These are phyloP conservation scores for Aspergillus sparsus DNA, from an alignment of 495 filamentous ascomycete species.

Conservation along the genomic window DNA sequence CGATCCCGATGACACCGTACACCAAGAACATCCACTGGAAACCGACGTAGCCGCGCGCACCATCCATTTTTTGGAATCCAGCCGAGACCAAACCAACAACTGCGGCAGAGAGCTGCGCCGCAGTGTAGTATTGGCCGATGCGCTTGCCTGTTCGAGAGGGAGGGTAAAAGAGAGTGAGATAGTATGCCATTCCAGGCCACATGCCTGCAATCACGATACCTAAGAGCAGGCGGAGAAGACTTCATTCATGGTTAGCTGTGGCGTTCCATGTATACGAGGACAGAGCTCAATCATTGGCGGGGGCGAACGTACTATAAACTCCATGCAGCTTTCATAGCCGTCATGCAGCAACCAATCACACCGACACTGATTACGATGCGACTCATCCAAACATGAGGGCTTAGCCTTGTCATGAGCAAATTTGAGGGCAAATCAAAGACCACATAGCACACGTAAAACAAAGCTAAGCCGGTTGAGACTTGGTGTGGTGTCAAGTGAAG, in stretches of 20 bases:
- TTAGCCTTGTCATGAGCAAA: slow-evolving; percentile 80
- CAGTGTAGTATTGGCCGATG: slow-evolving; percentile 88
- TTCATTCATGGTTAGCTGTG: slow-evolving; percentile 29
- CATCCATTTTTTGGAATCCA: slow-evolving; percentile 90
- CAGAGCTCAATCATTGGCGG: not conserved
- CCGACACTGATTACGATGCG: slow-evolving; percentile 87
- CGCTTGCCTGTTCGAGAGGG: slow-evolving; percentile 82
- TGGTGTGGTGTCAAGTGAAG: slow-evolving; percentile 69
- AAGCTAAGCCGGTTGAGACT: slow-evolving; percentile 76
- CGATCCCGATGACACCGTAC: slow-evolving; percentile 73
- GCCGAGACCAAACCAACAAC: slow-evolving; percentile 89
- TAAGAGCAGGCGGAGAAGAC: slow-evolving; percentile 78
- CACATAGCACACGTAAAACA: slow-evolving; percentile 92
- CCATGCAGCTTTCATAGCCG: slow-evolving; percentile 78
- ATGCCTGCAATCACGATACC: slow-evolving; percentile 89
- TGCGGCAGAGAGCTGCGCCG: slow-evolving; percentile 83
- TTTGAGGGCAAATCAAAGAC: slow-evolving; percentile 88
- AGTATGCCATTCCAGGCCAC: slow-evolving; percentile 96
- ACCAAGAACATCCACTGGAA: slow-evolving; percentile 96
- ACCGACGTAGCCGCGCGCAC: slow-evolving; percentile 70
- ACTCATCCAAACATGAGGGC: slow-evolving; percentile 90
- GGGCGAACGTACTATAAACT: slow-evolving; percentile 71
- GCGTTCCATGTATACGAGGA: not conserved
- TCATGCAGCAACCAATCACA: slow-evolving; percentile 77
- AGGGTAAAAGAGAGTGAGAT: slow-evolving; percentile 89